Conservation (phyloP, 805 yeast species). For the Ogataea thermomethanolica region DNA sequence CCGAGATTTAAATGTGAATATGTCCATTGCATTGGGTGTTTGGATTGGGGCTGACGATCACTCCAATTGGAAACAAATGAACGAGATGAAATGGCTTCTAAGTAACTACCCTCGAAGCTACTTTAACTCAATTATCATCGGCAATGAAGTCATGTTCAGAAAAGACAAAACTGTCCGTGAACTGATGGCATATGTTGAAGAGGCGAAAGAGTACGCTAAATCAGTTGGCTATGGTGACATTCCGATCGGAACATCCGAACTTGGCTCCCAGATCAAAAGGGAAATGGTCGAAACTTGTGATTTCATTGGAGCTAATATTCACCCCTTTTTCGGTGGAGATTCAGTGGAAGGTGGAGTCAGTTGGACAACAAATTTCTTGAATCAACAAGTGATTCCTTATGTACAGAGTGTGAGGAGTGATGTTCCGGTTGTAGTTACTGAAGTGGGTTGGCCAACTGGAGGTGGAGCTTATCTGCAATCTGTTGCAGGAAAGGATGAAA, state of each 20-base stretch:
- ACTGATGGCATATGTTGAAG: constrained; percentile 41
- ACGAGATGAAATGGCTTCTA: constrained; percentile 41
- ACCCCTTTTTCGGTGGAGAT: constrained; percentile 66
- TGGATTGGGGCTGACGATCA: constrained; percentile 52
- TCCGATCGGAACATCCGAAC: constrained; percentile 62
- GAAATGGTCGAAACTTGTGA: constrained; percentile 45
- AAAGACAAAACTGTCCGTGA: constrained; percentile 40
- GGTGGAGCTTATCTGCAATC: constrained; percentile 52
- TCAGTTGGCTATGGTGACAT: constrained; percentile 35
- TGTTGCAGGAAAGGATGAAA: constrained; percentile 41
- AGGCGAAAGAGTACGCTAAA: constrained; percentile 38
- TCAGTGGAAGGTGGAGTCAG: constrained; percentile 42
- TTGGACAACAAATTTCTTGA: constrained; percentile 51
- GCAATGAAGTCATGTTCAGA: constrained; percentile 60
- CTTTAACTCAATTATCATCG: constrained; percentile 53
- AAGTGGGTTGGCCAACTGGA: constrained; percentile 69
- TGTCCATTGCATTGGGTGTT: constrained; percentile 59
- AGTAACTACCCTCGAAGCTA: constrained; percentile 40
- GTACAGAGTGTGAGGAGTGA: constrained; percentile 24
- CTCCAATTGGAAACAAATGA: constrained; percentile 45
- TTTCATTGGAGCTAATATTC: constrained; percentile 58
- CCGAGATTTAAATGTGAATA: constrained; percentile 43
- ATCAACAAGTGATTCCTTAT: constrained; percentile 41
- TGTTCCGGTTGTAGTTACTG: constrained; percentile 45
- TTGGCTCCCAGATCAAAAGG: constrained; percentile 44